Conservation (phyloP, 106 monocot genomes). For the Gastrodia elata region DNA sequence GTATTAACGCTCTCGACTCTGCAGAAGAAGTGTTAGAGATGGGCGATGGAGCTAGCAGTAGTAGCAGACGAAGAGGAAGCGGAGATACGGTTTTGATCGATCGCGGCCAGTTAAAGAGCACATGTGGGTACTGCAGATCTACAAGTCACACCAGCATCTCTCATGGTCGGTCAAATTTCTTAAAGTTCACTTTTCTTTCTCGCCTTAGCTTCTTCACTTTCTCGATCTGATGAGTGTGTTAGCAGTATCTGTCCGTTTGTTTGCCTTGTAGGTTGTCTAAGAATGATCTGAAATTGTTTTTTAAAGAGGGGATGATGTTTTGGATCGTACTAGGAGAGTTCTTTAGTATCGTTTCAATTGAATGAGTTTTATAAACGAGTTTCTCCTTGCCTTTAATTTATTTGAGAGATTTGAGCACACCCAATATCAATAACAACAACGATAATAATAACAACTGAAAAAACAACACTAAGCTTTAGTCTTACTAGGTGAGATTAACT, state of each 20-base stretch:
- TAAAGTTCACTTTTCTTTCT: background rate
- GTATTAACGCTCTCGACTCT: no score
- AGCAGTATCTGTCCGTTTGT: background rate
- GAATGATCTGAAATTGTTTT: background rate
- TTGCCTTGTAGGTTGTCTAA: background rate
- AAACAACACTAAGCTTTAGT: background rate
- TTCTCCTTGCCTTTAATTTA: no score
- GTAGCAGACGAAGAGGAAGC: constrained; percentile 14
- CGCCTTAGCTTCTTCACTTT: background rate
- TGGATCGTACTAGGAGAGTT: background rate
- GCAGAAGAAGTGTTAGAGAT: background rate
- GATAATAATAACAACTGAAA: no score
- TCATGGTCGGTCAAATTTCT: constrained; percentile 29
- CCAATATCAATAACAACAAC: no score
- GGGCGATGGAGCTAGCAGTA: constrained; percentile 33
- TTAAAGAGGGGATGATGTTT: background rate
- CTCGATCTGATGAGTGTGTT: background rate
- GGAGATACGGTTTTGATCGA: constrained; percentile 46
- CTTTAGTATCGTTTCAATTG: background rate
- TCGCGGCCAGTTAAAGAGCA: constrained; percentile 18
- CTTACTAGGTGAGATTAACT: no score
- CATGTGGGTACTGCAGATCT: constrained; percentile 67
- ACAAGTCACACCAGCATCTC: constrained; percentile 25
- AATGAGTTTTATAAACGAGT: no score
- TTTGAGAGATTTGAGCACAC: no score